Percentiles rank a stretch among this genome's conserved stretches.
Evolutionary conservation across 2,329 filamentous ascomycete genomes (phyloP).

Genomic region (Colletotrichum horii): DNA sequence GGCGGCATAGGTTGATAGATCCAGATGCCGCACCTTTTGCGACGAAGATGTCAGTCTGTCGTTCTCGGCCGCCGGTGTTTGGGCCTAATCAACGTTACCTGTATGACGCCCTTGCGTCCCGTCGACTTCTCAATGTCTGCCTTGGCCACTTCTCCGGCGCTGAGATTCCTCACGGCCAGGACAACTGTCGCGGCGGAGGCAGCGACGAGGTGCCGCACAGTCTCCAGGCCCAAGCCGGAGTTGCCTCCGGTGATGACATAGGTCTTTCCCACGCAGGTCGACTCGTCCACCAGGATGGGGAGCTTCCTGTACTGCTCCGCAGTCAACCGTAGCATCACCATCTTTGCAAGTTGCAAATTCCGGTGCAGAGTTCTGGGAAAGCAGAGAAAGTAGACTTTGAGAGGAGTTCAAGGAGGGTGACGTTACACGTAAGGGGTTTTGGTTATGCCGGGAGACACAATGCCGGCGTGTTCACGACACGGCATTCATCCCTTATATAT

Average conservation of each 20-base stretch:
- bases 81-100: neutral
- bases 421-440: neutral
- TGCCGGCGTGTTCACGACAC: neutral
- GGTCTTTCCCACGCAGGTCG: slow-evolving; percentile 6
- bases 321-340: slow-evolving; percentile 9
- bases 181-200: slow-evolving; percentile 36
- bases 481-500: neutral
- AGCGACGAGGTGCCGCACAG: slow-evolving; percentile 33
- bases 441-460: neutral
- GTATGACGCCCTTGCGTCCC: neutral
- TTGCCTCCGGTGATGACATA: slow-evolving; percentile 40
- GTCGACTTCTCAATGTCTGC: slow-evolving; percentile 2
- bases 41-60: neutral
- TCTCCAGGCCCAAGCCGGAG: slow-evolving; percentile 38
- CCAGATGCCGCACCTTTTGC: slow-evolving; percentile 30
- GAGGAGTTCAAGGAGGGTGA: neutral
- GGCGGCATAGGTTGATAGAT: slow-evolving; percentile 41
- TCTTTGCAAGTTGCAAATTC: neutral
- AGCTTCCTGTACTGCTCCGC: slow-evolving; percentile 7
- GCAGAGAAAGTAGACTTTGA: neutral
- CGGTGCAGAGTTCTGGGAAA: neutral
- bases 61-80: neutral
- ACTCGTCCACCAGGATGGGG: slow-evolving; percentile 3
- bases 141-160: slow-evolving; percentile 12
- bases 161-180: slow-evolving; percentile 31